Evolutionary conservation across 306 rosid species (phyloP).

Genomic region (Cucumis cinereus): DNA sequence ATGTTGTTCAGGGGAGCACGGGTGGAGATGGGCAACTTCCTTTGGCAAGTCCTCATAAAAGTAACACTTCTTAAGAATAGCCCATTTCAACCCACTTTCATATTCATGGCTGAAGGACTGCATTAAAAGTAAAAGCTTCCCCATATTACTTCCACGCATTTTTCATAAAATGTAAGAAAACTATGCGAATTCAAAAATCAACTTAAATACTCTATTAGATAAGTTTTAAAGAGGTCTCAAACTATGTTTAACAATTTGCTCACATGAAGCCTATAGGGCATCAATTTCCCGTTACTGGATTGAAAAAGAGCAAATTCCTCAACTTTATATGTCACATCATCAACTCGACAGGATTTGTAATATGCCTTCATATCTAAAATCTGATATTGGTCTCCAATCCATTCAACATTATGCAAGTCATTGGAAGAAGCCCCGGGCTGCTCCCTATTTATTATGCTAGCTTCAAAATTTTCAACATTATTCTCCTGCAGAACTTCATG

Average conservation of each 20-base stretch:
- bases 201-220: background rate
- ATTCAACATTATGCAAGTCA: constrained; percentile 44
- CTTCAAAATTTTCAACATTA: constrained; percentile 34
- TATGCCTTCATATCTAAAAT: constrained; percentile 33
- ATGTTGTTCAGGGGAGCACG: constrained; percentile 61
- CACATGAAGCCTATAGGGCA: constrained; percentile 74
- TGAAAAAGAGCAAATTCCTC: constrained; percentile 62
- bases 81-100: constrained; percentile 61
- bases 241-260: constrained; percentile 27
- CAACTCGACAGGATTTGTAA: constrained; percentile 52
- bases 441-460: constrained; percentile 25
- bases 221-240: background rate
- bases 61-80: constrained; percentile 49
- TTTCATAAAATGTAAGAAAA: constrained; percentile 11
- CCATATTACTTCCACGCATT: constrained; percentile 2
- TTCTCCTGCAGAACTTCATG: constrained; percentile 30
- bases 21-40: constrained; percentile 45
- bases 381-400: constrained; percentile 50
- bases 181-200: background rate
- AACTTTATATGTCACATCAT: constrained; percentile 56
- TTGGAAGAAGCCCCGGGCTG: constrained; percentile 28
- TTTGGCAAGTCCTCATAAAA: constrained; percentile 81
- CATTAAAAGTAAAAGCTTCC: constrained; percentile 15
- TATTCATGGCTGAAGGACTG: constrained; percentile 94
- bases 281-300: constrained; percentile 40